Conservation (phyloP, 305 asterid species). For the Solanum aculeatissimum region DNA sequence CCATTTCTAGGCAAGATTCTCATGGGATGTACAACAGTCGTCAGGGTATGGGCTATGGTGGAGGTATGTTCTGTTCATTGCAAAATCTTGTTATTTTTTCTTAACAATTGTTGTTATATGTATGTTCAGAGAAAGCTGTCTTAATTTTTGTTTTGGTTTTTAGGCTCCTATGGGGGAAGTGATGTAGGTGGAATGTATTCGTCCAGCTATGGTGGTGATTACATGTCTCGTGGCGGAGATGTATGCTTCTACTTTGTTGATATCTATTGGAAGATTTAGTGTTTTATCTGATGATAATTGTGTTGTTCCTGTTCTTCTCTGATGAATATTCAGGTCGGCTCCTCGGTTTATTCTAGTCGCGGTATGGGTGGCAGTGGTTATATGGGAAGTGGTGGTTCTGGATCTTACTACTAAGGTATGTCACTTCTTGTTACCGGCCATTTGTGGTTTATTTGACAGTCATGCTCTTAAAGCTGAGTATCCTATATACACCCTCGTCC, state of each 20-base stretch:
- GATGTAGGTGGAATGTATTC: conserved; percentile 84
- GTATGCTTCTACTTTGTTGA: conserved; percentile 35
- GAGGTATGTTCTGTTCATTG: conserved; percentile 40
- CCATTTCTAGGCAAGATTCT: conserved; percentile 75
- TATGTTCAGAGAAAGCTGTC: not conserved
- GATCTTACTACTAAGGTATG: conserved; percentile 83
- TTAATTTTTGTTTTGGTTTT: not conserved
- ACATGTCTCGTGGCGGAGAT: conserved; percentile 71
- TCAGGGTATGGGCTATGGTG: conserved; percentile 71
- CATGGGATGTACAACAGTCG: conserved; percentile 74
- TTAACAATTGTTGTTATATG: not conserved
- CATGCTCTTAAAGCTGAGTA: not conserved
- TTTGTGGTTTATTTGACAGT: not conserved
- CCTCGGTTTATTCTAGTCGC: conserved; percentile 67
- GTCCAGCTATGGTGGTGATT: conserved; percentile 68
- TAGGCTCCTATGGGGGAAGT: conserved; percentile 74
- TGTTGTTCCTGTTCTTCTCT: not conserved
- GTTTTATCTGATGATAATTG: not conserved
- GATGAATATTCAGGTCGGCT: conserved; percentile 43
- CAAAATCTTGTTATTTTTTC: not conserved
- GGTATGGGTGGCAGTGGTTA: conserved; percentile 67
- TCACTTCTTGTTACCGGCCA: not conserved
- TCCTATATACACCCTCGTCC: not conserved
- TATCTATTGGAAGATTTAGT: not conserved
- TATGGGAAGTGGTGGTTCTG: conserved; percentile 80